phyloP scores from a whole-genome alignment of 768 basidiomycete genomes.

The Chalciporus sphaerocephalus region DNA sequence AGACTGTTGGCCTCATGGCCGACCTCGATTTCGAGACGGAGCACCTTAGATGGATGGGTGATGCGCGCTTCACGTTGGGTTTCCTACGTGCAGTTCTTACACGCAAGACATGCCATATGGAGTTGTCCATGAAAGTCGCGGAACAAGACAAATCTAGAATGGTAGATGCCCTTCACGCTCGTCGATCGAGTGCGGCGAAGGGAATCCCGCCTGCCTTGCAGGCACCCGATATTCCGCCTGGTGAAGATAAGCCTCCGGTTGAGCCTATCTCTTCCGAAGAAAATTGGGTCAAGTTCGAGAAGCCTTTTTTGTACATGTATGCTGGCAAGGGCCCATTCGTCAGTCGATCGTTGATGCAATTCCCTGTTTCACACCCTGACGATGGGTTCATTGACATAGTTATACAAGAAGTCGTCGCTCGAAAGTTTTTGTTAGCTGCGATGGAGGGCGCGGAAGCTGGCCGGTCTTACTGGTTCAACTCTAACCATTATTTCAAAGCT shows the following conservation, averaged over 20 bases:
- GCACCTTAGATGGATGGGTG: constrained; percentile 82
- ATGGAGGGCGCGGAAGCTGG: constrained; percentile 64
- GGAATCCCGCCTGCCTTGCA: constrained; percentile 7
- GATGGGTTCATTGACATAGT: constrained; percentile 76
- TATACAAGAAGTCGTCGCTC: constrained; percentile 47
- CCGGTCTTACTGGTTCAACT: constrained; percentile 54
- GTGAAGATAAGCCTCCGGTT: constrained; percentile 13
- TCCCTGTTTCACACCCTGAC: constrained; percentile 74
- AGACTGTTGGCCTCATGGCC: constrained; percentile 79
- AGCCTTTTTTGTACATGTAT: constrained; percentile 65
- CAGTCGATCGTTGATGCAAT: constrained; percentile 70
- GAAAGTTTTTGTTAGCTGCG: constrained; percentile 47
- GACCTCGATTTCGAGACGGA: constrained; percentile 84
- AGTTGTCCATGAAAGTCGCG: constrained; percentile 65
- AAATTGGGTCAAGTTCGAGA: constrained; percentile 68
- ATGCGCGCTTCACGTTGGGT: constrained; percentile 70
- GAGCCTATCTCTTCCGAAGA: constrained; percentile 40
- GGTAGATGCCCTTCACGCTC: constrained; percentile 47
- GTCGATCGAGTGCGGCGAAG: constrained; percentile 25
- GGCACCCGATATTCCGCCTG: constrained; percentile 8
- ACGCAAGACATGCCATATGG: constrained; percentile 62
- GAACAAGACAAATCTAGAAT: constrained; percentile 70
- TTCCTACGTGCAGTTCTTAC: constrained; percentile 64
- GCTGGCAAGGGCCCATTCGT: constrained; percentile 81
- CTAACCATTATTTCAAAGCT: constrained; percentile 66